These are phyloP conservation scores for Excoecaria cochinchinensis DNA, from an alignment of 345 rosid genomes.

Conservation along the genomic window DNA sequence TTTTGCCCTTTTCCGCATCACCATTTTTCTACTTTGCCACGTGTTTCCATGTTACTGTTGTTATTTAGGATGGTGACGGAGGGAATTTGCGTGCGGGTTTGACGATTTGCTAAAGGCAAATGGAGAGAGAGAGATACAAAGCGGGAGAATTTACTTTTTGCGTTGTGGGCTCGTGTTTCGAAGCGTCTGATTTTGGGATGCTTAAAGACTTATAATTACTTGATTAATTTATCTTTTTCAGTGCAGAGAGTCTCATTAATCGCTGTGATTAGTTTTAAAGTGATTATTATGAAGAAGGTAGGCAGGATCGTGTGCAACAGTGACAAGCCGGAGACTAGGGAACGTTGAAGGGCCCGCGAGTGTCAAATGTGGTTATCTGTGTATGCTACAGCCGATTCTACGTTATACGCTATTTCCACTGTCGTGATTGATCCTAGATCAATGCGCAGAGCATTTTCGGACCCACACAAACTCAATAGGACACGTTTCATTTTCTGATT, in stretches of 20 bases:
- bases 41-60: too few species aligned
- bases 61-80: constrained; percentile 8
- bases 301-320: too few species aligned
- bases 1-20: neutral
- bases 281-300: too few species aligned
- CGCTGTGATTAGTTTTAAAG: neutral
- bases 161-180: neutral
- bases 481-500: too few species aligned
- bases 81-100: neutral
- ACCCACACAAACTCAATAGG: too few species aligned
- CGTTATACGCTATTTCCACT: too few species aligned
- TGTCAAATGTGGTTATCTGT: too few species aligned
- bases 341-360: too few species aligned
- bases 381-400: too few species aligned
- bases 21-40: neutral
- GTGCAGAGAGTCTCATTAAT: neutral
- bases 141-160: neutral
- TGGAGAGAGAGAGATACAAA: neutral
- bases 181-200: neutral
- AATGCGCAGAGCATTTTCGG: too few species aligned
- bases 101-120: neutral
- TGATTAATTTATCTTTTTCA: constrained; percentile 1
- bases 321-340: too few species aligned
- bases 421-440: too few species aligned
- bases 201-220: neutral